A percentile compares a stretch with the other conserved stretches of the same genome.
Evolutionary conservation across 2,329 filamentous ascomycete genomes (phyloP).

Genomic region (Neonectria faginata): DNA sequence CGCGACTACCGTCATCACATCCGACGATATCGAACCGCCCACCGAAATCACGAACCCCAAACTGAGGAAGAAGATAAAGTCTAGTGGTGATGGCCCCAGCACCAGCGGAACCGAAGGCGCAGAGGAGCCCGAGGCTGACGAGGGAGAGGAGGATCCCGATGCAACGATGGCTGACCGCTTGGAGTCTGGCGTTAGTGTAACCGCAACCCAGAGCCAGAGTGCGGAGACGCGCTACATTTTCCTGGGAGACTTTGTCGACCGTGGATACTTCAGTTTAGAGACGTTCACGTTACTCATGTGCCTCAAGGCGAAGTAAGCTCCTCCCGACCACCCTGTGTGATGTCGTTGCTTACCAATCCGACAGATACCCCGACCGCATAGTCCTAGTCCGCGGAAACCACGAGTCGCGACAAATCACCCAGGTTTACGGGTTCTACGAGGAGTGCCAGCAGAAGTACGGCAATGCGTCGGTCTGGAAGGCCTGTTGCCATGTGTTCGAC

Average conservation of each 20-base stretch:
- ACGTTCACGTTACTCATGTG: slow-evolving; percentile 98
- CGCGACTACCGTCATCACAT: slow-evolving; percentile 80
- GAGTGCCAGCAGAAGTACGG: slow-evolving; percentile 99
- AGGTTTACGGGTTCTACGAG: slow-evolving; percentile 99
- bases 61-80: slow-evolving; percentile 83
- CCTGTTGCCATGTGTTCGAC: slow-evolving; percentile 99
- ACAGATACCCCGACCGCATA: slow-evolving; percentile 91
- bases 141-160: slow-evolving; percentile 50
- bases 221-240: slow-evolving; percentile 70
- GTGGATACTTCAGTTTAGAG: slow-evolving; percentile 96
- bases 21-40: slow-evolving; percentile 93
- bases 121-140: slow-evolving; percentile 61
- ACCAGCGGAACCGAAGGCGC: slow-evolving; percentile 66
- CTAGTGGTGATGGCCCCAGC: slow-evolving; percentile 47
- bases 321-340: background rate
- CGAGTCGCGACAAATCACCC: slow-evolving; percentile 96
- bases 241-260: slow-evolving; percentile 93
- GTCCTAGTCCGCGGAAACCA: slow-evolving; percentile 98
- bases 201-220: slow-evolving; percentile 56
- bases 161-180: slow-evolving; percentile 46
- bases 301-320: slow-evolving; percentile 76
- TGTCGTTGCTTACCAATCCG: slow-evolving; percentile 36
- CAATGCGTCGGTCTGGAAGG: slow-evolving; percentile 99
- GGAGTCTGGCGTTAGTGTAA: slow-evolving; percentile 52
- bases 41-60: slow-evolving; percentile 90